Base-by-base conservation (phyloP, 129 eudicot genomes). In the Erigeron canadensis region DNA sequence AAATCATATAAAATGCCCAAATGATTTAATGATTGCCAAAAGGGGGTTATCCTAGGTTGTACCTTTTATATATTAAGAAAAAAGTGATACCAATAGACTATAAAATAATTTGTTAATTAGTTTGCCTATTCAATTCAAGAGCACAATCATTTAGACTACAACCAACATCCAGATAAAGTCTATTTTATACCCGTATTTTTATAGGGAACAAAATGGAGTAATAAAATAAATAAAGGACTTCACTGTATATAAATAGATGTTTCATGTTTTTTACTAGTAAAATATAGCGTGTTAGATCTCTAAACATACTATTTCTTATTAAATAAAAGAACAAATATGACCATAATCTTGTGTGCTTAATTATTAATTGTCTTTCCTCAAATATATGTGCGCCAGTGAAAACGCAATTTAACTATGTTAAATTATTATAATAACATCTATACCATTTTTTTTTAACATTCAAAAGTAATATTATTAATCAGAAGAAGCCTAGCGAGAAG, bases 21-120 rank as follows among this genome's bases (percentile, higher is more conserved):
- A 47, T 47, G 77, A 73, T 62, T 73, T 61, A 61, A 73, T 76
- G 54, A 59, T 76, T 76, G 48, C 80, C 47, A 48, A 16, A 67
- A 68, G 47, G 69, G 63, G 17, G 59, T 67, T 69, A 76, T 67
- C 80, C 80, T 38, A 76, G 80, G 80, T 76, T 58, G 80, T 57
- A 68, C 62, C 74, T 76, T 76, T 43, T 58, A 28, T 28, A 28
- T 28, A 67, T 34, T 70, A 68, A 57, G 43, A 68, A 67, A 13
- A 56, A 45, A 75, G n/a, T n/a, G 47, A 65, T 34, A 28, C 23
- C 65, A 5, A 74, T 50, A 74, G 39, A 73, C 5, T 57, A 61
- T 60, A 67, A 67, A 41, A 66, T 67, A 44, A n/a, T 55, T 45
- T 18, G 46, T 76, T 18, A n/a, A 57, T 37, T 46, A 13, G 8